phyloP scores from a whole-genome alignment of 2,329 filamentous ascomycete species.

The Ascochyta rabiei region DNA sequence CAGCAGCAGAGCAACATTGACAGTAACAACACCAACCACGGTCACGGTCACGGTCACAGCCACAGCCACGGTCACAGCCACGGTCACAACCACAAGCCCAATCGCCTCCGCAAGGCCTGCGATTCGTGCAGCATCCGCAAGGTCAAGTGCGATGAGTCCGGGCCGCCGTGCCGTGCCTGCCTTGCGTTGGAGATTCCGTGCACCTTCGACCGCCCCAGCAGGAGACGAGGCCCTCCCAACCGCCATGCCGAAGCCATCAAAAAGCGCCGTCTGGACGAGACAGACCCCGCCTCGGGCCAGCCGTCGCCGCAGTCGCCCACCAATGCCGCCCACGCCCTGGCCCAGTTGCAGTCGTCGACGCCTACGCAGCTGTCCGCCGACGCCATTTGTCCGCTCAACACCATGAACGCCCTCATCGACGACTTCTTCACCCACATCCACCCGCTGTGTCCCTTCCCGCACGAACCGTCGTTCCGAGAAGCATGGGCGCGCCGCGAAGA shows the following conservation, averaged over 20 bases:
- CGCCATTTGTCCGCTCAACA: constrained; percentile 71
- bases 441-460: constrained; percentile 76
- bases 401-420: constrained; percentile 72
- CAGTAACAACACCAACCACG: constrained; percentile 21
- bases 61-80: constrained; percentile 6
- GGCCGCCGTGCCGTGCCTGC: constrained; percentile 71
- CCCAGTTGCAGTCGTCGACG: constrained; percentile 55
- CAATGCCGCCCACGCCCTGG: constrained; percentile 59
- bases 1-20: constrained; percentile 17
- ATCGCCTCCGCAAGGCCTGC: constrained; percentile 49
- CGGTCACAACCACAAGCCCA: constrained; percentile 40
- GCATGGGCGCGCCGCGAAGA: constrained; percentile 72
- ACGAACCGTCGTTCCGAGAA: constrained; percentile 76
- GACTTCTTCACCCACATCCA: constrained; percentile 87
- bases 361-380: constrained; percentile 63
- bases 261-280: constrained; percentile 60
- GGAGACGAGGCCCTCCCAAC: constrained; percentile 69
- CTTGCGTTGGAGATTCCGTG: constrained; percentile 69
- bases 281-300: constrained; percentile 47
- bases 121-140: constrained; percentile 52
- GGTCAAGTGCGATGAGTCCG: constrained; percentile 66
- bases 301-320: constrained; percentile 58
- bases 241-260: constrained; percentile 71
- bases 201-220: constrained; percentile 68
- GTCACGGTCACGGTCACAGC: constrained; percentile 20